phyloP scores from a whole-genome alignment of 192 early-diverging fungal genomes.

The Entomortierella lignicola region DNA sequence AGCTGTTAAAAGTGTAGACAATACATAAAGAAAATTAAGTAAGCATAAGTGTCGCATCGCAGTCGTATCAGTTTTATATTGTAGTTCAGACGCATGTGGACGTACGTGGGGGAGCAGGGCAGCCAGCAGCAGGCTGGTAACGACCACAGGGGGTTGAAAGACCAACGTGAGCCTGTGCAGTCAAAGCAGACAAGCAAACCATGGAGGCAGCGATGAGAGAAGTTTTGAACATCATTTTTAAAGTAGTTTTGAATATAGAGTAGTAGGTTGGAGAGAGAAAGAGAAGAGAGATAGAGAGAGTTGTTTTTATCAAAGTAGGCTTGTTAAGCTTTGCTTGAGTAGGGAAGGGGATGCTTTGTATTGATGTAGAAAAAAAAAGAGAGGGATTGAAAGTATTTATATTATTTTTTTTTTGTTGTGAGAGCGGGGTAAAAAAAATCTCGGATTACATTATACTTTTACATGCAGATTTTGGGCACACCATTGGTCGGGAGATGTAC shows the following conservation, averaged over 20 bases:
- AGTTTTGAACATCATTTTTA: conserved; percentile 12
- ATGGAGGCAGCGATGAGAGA: background rate
- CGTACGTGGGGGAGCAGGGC: conserved; percentile 45
- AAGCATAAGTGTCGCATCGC: background rate
- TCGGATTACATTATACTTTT: too few relatives aligned
- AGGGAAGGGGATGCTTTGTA: background rate
- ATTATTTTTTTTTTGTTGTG: background rate
- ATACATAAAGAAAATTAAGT: background rate
- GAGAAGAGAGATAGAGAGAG: background rate
- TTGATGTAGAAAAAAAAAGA: background rate
- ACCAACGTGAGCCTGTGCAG: conserved; percentile 17
- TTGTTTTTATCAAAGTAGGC: background rate
- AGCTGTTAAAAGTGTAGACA: background rate
- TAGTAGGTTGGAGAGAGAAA: background rate
- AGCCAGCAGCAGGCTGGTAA: conserved; percentile 44
- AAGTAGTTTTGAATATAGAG: background rate
- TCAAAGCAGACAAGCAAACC: conserved; percentile 6
- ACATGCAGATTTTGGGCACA: too few relatives aligned
- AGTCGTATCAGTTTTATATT: too few relatives aligned
- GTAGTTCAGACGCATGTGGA: too few relatives aligned
- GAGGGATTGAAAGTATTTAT: background rate
- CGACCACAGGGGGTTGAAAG: conserved; percentile 58
- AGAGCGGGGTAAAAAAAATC: too few relatives aligned
- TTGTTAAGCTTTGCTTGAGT: background rate
- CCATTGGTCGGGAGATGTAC: too few relatives aligned